A percentile compares a stretch with the other conserved stretches of the same genome.
Conservation (phyloP, 1,284 basidiomycete genomes). For the Serendipita sp. region DNA sequence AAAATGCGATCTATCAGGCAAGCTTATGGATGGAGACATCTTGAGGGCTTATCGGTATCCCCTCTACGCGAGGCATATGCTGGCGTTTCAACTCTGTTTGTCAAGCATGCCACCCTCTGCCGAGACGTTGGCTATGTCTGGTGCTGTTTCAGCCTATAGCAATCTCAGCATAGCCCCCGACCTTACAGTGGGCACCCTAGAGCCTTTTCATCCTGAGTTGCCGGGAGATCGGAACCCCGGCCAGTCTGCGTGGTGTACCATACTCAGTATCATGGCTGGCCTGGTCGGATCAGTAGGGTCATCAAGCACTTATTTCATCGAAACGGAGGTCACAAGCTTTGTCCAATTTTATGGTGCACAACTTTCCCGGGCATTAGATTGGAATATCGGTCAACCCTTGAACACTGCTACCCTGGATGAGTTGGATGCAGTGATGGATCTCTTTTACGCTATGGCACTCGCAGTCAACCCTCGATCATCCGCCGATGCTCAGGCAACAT, state of each 20-base stretch:
- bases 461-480: slow-evolving; percentile 26
- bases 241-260: slow-evolving; percentile 71
- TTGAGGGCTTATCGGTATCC: slow-evolving; percentile 48
- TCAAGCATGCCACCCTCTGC: slow-evolving; percentile 63
- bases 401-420: slow-evolving; percentile 65
- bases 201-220: slow-evolving; percentile 52
- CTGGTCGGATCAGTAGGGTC: slow-evolving; percentile 49
- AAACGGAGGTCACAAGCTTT: slow-evolving; percentile 73
- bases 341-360: slow-evolving; percentile 76
- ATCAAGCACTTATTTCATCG: slow-evolving; percentile 66
- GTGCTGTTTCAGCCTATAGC: slow-evolving; percentile 67
- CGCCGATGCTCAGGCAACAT: slow-evolving; percentile 27
- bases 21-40: slow-evolving; percentile 42
- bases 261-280: slow-evolving; percentile 68
- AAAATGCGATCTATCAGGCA: slow-evolving; percentile 51
- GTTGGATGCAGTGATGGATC: slow-evolving; percentile 58
- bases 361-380: slow-evolving; percentile 58
- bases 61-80: slow-evolving; percentile 58
- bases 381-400: slow-evolving; percentile 64
- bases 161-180: slow-evolving; percentile 66
- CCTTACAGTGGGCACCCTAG: slow-evolving; percentile 60
- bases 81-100: slow-evolving; percentile 78
- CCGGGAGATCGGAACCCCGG: slow-evolving; percentile 60
- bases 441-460: slow-evolving; percentile 58
- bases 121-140: slow-evolving; percentile 74